phyloP scores from a whole-genome alignment of 2,329 filamentous ascomycete species.

The Plenodomus tracheiphilus region DNA sequence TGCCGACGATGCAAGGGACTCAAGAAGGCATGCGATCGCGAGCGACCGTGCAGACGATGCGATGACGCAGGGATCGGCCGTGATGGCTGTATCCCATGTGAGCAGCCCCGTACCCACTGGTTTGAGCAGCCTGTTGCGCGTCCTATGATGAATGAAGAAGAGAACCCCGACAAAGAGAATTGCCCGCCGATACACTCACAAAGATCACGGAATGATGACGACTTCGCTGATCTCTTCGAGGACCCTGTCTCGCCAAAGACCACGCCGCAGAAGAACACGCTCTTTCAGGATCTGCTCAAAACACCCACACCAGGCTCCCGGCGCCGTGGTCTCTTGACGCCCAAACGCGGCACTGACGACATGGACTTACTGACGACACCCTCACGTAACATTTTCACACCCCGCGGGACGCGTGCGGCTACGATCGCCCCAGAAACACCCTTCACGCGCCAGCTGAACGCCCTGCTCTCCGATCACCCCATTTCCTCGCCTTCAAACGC shows the following conservation, averaged over 20 bases:
- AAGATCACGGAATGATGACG: constrained; percentile 46
- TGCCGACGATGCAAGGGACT: constrained; percentile 30
- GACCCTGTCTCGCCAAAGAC: constrained; percentile 61
- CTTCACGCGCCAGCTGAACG: constrained; percentile 65
- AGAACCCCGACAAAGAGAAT: constrained; percentile 61
- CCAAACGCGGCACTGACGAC: constrained; percentile 26
- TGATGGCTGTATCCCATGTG: constrained; percentile 27
- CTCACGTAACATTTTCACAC: constrained; percentile 45
- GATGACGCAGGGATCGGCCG: constrained; percentile 20
- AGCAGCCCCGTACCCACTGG: constrained; percentile 18
- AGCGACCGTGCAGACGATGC: constrained; percentile 29
- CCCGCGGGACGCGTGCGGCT: constrained; percentile 39
- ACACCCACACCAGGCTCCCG: constrained; percentile 49
- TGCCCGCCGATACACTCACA: constrained; percentile 46
- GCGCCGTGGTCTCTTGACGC: constrained; percentile 42
- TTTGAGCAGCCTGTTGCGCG: constrained; percentile 19
- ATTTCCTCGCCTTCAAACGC: constrained; percentile 35
- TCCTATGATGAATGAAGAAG: constrained; percentile 14
- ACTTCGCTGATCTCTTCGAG: constrained; percentile 69
- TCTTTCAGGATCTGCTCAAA: constrained; percentile 52
- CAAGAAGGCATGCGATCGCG: constrained; percentile 30
- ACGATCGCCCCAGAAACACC: constrained; percentile 53
- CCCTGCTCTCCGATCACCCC: constrained; percentile 56
- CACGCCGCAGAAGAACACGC: constrained; percentile 62
- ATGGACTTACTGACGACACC: constrained; percentile 19